A percentile compares a stretch with the other conserved stretches of the same genome.
phyloP scores from a whole-genome alignment of 768 basidiomycete genomes.

The Hebeloma cylindrosporum region DNA sequence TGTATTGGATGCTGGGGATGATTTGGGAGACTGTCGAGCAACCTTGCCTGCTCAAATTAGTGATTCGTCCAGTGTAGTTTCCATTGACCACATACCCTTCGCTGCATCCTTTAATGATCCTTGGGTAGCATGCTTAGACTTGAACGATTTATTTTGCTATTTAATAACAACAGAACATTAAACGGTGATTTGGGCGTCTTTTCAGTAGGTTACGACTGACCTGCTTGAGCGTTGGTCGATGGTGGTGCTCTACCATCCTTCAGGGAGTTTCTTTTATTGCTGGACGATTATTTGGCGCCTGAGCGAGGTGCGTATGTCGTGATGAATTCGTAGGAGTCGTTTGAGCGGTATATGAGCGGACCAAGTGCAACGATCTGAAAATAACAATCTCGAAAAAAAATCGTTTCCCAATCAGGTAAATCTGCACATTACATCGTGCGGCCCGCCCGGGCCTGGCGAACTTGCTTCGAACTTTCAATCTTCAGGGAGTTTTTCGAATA shows the following conservation, averaged over 20 bases:
- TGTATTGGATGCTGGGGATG: constrained; percentile 44
- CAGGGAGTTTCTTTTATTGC: too few relatives aligned
- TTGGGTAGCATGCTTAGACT: constrained; percentile 89
- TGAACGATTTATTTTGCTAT: constrained; percentile 90
- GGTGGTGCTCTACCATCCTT: constrained; percentile 53
- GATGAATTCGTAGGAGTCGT: too few relatives aligned
- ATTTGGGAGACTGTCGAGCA: constrained; percentile 54
- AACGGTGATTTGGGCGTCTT: too few relatives aligned
- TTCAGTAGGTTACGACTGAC: constrained; percentile 34
- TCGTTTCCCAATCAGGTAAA: neutral
- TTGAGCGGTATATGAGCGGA: too few relatives aligned
- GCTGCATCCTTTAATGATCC: constrained; percentile 78
- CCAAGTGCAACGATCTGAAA: too few relatives aligned
- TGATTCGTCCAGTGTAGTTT: neutral
- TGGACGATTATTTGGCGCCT: too few relatives aligned
- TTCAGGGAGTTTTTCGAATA: too few relatives aligned
- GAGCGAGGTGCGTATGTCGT: too few relatives aligned
- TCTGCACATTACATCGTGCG: too few relatives aligned
- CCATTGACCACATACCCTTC: constrained; percentile 59
- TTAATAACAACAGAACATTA: too few relatives aligned
- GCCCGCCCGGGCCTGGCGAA: too few relatives aligned
- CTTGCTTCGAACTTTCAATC: too few relatives aligned
- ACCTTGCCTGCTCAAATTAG: constrained; percentile 49
- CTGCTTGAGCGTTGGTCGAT: constrained; percentile 88
- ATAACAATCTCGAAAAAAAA: constrained; percentile 3